Base-by-base conservation (phyloP, 2,329 filamentous ascomycete species). In the Parasarocladium wereldwijsianum region DNA sequence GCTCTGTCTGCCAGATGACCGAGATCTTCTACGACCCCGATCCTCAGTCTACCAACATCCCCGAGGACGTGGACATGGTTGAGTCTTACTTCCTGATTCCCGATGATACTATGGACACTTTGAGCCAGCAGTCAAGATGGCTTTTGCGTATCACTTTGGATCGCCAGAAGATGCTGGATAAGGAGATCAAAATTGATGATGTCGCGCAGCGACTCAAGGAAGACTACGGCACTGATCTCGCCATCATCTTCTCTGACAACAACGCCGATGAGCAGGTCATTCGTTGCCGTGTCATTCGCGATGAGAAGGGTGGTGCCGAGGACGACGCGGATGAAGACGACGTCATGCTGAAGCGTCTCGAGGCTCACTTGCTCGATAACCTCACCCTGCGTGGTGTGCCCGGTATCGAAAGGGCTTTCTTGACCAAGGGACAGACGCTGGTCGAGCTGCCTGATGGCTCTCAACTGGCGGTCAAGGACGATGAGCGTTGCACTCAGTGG, bases 1-100 rank as follows among this genome's bases (percentile, higher is more conserved):
- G 86, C 26, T 90, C 83, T 9, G 83, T 98, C 35, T 93, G 86
- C 1, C 78, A 87, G 25, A 72, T 83, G 26, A 93, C 86, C 1
- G 92, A 98, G 54, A 87, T 98, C 35, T 94, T 93, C 66, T 96
- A 96, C 45, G 90, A 98, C 50, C 90, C 90, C 1, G 80, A 92
- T 35, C 77, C 94, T 35, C 73, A 81, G 43, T 65, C 70, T 17
- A 98, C 92, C 0, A 80, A 76, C 40, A 93, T 98, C 43, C 69
- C 79, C 20, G 81, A 81, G 33, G 90, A 98, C 62, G 57, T 70
- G 36, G 90, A 96, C 46, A 92, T 96, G 71, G 82, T 98, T 6
- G 85, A 94, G 42, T 93, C 87, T 0, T 94, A 93, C 63, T 96
- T 87, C 58, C 74, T 96, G 50, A 82, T 96, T 48, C 83, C 84